Base-by-base conservation (phyloP, 495 filamentous ascomycete species). In the Talaromyces proteolyticus region DNA sequence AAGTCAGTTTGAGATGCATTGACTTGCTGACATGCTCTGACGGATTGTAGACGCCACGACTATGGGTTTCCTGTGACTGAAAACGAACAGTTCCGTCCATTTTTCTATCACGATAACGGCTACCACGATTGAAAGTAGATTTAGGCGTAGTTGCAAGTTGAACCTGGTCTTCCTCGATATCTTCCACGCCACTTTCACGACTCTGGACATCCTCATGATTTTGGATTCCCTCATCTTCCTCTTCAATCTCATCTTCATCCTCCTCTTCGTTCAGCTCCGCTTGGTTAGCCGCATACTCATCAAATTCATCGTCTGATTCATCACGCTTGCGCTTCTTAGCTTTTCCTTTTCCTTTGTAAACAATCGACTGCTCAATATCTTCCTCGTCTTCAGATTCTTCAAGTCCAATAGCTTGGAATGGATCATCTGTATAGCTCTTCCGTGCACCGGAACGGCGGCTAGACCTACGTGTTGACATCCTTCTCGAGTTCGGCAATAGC, bases 21-120 rank as follows among this genome's bases (percentile, higher is more conserved):
- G 51, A 48, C 47, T 75, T 75, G 0, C 64, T 67, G 14, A 67
- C 62, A 50, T 75, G 67, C 10, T 71, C 65, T 18, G 58, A 49
- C 8, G 67, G 62, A 20, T 69, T 69, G 24, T 62, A 53, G 11
- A 62, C 62, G 2, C 72, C 72, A 4, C 72, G 60, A 11, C 48
- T 61, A 51, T 69, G 72, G 0, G 61, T 63, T 5, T 72, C 65
- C 17, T 57, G 54, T 0, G 42, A 42, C 2, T 43, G 24, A 34
- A 60, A 55, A 21, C 42, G 52, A 18, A 61, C 12, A 5, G 54
- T 53, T 3, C 59, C 57, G 52, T 62, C 60, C 2, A 55, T 44
- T 21, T 38, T 51, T 21, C 58, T 54, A 22, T 58, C 50, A 47
- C 57, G 64, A 22, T 29, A 11, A n/a, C 47, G 34, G 40, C 34